A percentile compares a stretch with the other conserved stretches of the same genome.
Conservation (phyloP, 1,284 basidiomycete species). For the Irpex sp. region DNA sequence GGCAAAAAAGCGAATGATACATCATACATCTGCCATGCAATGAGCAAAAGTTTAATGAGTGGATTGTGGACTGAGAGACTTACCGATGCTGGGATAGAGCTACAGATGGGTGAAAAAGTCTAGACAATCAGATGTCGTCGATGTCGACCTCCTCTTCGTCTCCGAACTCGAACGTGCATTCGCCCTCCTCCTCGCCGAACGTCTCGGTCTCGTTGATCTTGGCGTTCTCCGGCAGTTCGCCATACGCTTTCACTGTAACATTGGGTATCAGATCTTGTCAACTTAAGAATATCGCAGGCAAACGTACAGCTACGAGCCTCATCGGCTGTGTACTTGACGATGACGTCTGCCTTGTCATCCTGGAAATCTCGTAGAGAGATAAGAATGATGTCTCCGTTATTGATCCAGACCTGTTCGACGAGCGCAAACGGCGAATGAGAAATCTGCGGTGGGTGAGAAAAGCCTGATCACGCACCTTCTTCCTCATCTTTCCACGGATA, state of each 20-base stretch:
- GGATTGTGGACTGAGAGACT: background rate
- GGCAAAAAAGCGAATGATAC: constrained; percentile 4
- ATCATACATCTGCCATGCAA: constrained; percentile 10
- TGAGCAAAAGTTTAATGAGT: background rate
- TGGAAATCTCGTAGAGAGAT: constrained; percentile 98
- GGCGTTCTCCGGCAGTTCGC: constrained; percentile 95
- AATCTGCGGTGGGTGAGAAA: constrained; percentile 3
- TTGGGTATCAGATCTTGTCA: constrained; percentile 2
- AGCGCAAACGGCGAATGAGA: background rate
- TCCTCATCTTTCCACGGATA: constrained; percentile 98
- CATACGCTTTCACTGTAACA: constrained; percentile 85
- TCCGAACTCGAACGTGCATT: constrained; percentile 86
- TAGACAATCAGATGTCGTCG: constrained; percentile 60
- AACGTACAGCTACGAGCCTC: constrained; percentile 80
- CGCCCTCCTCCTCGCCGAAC: constrained; percentile 88
- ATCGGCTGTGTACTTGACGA: constrained; percentile 98
- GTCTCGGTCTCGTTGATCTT: constrained; percentile 98
- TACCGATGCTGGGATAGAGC: constrained; percentile 12
- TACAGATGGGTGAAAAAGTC: constrained; percentile 24
- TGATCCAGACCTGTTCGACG: constrained; percentile 90
- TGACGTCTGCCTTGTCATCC: constrained; percentile 99
- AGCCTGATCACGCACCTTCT: constrained; percentile 68
- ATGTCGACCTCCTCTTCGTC: constrained; percentile 83
- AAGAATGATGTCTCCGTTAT: constrained; percentile 96
- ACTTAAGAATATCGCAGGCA: constrained; percentile 2